Evolutionary conservation across 495 filamentous ascomycete genomes (phyloP).

Genomic region (Neurospora discreta): DNA sequence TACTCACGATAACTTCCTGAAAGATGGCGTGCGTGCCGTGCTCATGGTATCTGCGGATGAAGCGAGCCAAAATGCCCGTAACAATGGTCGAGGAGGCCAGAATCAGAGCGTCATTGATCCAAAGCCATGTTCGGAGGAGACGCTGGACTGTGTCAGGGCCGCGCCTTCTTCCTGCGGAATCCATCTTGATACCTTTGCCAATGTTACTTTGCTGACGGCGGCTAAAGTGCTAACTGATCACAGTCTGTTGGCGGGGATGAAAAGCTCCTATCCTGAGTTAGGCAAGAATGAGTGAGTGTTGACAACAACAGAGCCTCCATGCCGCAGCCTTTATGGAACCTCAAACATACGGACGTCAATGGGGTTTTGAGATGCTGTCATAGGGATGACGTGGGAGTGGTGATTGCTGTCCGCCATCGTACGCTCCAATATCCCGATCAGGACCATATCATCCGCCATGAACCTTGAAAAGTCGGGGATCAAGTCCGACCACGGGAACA

Average conservation of each 20-base stretch:
- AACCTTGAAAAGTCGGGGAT: neutral
- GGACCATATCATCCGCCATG: neutral
- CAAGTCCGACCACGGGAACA: neutral
- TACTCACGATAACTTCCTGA: conserved; percentile 16
- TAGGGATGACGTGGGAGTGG: neutral
- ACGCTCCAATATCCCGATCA: neutral
- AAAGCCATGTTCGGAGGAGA: conserved; percentile 9
- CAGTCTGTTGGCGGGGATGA: neutral
- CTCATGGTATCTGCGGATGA: conserved; percentile 10
- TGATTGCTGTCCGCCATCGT: neutral
- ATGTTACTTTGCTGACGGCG: neutral
- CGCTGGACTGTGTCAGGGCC: neutral
- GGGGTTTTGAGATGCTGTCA: neutral
- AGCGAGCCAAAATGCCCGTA: conserved; percentile 15
- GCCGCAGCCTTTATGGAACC: neutral
- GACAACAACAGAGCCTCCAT: neutral
- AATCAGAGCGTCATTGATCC: conserved; percentile 14
- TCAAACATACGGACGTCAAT: neutral
- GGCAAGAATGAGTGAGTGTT: neutral
- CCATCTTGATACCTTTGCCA: neutral
- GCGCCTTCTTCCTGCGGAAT: neutral
- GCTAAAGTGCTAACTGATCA: neutral
- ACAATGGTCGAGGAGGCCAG: conserved; percentile 17
- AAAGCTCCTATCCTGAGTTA: neutral
- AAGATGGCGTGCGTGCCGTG: conserved; percentile 13